Evolutionary conservation across 495 filamentous ascomycete genomes (phyloP).

Genomic region (Hypoxylon trugodes): DNA sequence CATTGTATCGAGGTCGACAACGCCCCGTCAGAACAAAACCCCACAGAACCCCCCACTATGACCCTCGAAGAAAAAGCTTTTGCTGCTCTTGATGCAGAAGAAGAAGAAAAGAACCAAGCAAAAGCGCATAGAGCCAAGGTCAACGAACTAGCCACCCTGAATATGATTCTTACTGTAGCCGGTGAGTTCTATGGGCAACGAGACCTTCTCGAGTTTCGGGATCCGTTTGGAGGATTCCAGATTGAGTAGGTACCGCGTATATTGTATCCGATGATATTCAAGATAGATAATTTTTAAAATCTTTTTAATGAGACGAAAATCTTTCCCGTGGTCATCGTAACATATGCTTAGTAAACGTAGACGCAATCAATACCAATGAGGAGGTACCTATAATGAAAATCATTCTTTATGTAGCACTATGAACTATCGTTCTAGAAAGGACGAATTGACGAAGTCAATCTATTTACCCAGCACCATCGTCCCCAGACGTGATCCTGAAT

Average conservation of each 20-base stretch:
- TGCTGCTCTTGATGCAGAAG: constrained; percentile 32
- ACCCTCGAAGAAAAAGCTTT: constrained; percentile 32
- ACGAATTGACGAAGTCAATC: too few relatives aligned
- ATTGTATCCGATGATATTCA: too few relatives aligned
- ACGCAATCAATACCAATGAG: too few relatives aligned
- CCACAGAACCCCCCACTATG: constrained; percentile 17
- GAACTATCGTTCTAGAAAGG: too few relatives aligned
- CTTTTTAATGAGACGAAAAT: too few relatives aligned
- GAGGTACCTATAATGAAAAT: too few relatives aligned
- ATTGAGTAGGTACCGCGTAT: constrained; percentile 24
- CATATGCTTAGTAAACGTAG: too few relatives aligned
- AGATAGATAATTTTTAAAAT: too few relatives aligned
- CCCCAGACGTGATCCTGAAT: not conserved
- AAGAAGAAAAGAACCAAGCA: constrained; percentile 23
- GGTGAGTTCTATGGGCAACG: constrained; percentile 92
- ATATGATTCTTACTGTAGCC: constrained; percentile 91
- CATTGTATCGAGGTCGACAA: constrained; percentile 40
- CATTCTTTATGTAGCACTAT: too few relatives aligned
- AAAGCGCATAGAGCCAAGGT: constrained; percentile 29
- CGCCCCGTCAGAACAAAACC: constrained; percentile 21
- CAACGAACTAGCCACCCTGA: constrained; percentile 70
- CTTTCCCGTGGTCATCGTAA: too few relatives aligned
- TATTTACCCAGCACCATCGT: too few relatives aligned
- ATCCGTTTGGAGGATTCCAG: constrained; percentile 55
- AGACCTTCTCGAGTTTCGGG: constrained; percentile 79